These are phyloP conservation scores for Botryotinia narcissicola DNA, from an alignment of 2,329 filamentous ascomycete species.

Conservation along the genomic window DNA sequence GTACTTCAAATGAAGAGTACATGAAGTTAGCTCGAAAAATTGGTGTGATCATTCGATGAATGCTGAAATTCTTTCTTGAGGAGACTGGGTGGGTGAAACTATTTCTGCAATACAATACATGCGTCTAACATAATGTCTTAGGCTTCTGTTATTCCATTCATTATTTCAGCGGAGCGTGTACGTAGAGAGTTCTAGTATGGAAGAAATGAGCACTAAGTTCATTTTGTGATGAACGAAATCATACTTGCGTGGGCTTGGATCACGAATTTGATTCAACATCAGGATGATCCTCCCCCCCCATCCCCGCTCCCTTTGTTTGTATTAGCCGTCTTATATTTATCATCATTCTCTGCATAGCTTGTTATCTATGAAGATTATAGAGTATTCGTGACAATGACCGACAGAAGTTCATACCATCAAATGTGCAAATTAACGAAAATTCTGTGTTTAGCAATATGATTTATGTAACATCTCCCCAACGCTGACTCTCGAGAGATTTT, in stretches of 20 bases:
- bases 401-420: not conserved
- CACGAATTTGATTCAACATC: not conserved
- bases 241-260: not conserved
- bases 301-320: too few relatives aligned
- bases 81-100: not conserved
- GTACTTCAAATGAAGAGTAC: too few relatives aligned
- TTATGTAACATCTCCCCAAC: too few relatives aligned
- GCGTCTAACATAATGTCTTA: not conserved
- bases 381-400: too few relatives aligned
- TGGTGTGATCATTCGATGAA: not conserved
- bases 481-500: too few relatives aligned
- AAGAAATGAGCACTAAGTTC: not conserved
- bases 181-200: not conserved
- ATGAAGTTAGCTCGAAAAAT: not conserved
- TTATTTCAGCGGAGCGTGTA: rapidly evolving
- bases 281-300: not conserved
- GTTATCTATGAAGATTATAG: too few relatives aligned
- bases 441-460: not conserved
- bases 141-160: not conserved
- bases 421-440: not conserved
- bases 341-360: not conserved
- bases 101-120: not conserved
- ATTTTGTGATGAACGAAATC: not conserved
- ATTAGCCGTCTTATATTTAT: not conserved
- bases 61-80: not conserved